Evolutionary conservation across 169 alveolate species (phyloP).

Genomic region (Toxoplasma gondii): DNA sequence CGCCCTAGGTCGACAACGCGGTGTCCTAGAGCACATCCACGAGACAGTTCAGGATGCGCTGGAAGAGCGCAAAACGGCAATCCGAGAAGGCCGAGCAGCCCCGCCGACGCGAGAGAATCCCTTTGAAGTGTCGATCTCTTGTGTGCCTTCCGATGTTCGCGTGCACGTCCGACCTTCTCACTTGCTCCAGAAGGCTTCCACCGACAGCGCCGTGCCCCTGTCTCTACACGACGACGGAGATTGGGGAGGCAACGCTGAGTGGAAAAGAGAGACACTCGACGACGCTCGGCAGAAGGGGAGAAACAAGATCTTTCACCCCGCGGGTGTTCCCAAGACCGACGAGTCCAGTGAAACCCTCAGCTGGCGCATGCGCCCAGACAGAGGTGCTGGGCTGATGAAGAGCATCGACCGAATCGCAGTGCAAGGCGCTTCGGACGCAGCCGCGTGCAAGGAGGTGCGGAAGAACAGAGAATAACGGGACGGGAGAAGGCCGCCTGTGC

Average conservation of each 20-base stretch:
- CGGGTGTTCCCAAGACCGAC: neutral
- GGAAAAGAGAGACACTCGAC: neutral
- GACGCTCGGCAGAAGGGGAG: neutral
- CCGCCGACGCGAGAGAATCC: conserved; percentile 6
- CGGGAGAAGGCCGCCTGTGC: neutral
- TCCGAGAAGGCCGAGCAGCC: neutral
- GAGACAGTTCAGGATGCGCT: neutral
- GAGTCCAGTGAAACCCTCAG: neutral
- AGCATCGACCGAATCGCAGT: neutral
- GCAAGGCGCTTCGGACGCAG: neutral
- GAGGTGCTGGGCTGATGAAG: neutral
- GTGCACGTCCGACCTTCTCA: neutral
- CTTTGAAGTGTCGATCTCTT: conserved; percentile 1
- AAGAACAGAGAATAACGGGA: neutral
- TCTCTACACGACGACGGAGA: conserved; percentile 3
- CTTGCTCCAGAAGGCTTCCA: neutral
- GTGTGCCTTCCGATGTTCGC: conserved; percentile 29
- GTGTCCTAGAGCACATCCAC: conserved; percentile 17
- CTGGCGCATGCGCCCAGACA: neutral
- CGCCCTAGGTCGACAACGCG: conserved; percentile 11
- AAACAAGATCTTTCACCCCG: neutral
- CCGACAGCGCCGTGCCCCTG: neutral
- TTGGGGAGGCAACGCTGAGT: neutral
- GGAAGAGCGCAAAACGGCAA: neutral
- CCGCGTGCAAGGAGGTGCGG: neutral